A percentile compares a stretch with the other conserved stretches of the same genome.
phyloP scores from a whole-genome alignment of 768 basidiomycete genomes.

The Albatrellus ellisii region DNA sequence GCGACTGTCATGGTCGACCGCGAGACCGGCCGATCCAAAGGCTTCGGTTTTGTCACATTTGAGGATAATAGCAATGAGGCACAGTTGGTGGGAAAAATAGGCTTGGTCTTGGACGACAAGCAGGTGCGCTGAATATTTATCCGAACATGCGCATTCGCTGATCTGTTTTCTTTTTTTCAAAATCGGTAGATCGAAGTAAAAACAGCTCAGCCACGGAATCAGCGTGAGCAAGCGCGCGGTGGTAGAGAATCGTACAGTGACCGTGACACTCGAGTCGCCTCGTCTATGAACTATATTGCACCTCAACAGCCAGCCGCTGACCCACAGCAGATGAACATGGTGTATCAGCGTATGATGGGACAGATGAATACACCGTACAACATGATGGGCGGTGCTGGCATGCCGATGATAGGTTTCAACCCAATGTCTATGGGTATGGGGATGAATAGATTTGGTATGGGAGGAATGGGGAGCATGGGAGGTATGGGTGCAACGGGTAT shows the following conservation, averaged over 20 bases:
- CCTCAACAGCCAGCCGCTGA: constrained; percentile 14
- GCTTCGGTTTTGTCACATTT: constrained; percentile 96
- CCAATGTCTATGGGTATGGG: constrained; percentile 20
- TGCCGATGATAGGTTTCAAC: constrained; percentile 16
- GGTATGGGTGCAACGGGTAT: constrained; percentile 32
- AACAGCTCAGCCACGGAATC: constrained; percentile 83
- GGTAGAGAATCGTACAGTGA: constrained; percentile 14
- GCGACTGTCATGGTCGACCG: constrained; percentile 98
- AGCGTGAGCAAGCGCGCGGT: constrained; percentile 48
- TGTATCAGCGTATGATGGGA: constrained; percentile 94
- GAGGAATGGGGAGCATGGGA: constrained; percentile 37
- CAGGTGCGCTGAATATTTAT: constrained; percentile 44
- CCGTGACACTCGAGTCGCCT: constrained; percentile 18
- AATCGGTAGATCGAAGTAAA: constrained; percentile 86
- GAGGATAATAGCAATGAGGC: constrained; percentile 84
- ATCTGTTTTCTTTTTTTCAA: not conserved
- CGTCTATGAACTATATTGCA: constrained; percentile 27
- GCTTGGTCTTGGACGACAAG: constrained; percentile 78
- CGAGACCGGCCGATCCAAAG: constrained; percentile 89
- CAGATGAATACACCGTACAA: constrained; percentile 41
- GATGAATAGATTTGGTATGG: constrained; percentile 20
- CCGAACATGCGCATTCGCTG: not conserved
- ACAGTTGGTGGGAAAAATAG: constrained; percentile 79
- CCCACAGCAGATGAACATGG: constrained; percentile 21
- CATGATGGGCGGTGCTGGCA: constrained; percentile 24